These are phyloP conservation scores for Mortierella sp. DNA, from an alignment of 371 early-diverging fungal genomes.

Conservation along the genomic window DNA sequence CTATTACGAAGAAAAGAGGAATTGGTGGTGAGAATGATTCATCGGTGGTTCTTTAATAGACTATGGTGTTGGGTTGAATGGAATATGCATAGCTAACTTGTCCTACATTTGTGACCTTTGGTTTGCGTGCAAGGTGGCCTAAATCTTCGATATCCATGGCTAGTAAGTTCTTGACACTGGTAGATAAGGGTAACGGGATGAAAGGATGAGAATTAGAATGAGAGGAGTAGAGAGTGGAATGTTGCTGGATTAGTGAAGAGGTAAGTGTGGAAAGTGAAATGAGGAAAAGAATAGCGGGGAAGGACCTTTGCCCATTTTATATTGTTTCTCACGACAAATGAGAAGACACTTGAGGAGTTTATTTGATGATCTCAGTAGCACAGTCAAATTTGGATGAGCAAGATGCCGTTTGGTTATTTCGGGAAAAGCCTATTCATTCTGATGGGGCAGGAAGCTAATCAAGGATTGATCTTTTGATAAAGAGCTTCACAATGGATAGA, in stretches of 20 bases:
- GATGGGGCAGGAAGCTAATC: no score
- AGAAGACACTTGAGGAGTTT: constrained; percentile 23
- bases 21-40: background rate
- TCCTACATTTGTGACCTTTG: constrained; percentile 54
- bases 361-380: background rate
- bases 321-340: constrained; percentile 8
- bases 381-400: constrained; percentile 1
- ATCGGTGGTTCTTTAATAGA: no score
- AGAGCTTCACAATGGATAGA: background rate
- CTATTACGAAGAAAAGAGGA: constrained; percentile 17
- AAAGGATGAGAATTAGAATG: background rate
- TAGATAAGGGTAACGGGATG: background rate
- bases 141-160: constrained; percentile 55
- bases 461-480: background rate
- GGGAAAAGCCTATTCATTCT: background rate
- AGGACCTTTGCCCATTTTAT: background rate
- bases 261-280: background rate
- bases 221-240: background rate
- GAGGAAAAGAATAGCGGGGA: background rate
- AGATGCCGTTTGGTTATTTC: background rate
- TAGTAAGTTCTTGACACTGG: background rate
- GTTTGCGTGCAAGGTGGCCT: constrained; percentile 42
- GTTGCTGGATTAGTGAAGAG: background rate
- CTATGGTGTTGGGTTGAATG: no score
- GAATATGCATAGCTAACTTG: background rate